Percentiles rank a stretch among this genome's conserved stretches.
These are phyloP conservation scores for Teratosphaeria epicoccoides DNA, from an alignment of 2,329 filamentous ascomycete genomes.

Conservation along the genomic window DNA sequence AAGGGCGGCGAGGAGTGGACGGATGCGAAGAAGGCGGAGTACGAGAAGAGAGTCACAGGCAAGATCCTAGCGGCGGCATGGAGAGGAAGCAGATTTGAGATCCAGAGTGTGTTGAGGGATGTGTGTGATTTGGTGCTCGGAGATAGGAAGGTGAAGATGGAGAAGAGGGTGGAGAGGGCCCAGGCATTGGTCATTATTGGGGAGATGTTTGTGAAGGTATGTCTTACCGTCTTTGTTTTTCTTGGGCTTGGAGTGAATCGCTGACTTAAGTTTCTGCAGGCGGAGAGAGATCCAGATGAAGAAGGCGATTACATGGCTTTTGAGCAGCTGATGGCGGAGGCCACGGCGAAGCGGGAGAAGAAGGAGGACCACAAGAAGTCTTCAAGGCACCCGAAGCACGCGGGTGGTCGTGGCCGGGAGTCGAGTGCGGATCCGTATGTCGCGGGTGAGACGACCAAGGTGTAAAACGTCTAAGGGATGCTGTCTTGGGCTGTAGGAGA, in stretches of 20 bases:
- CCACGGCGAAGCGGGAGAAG: constrained; percentile 84
- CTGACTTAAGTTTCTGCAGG: constrained; percentile 41
- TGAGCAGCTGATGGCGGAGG: constrained; percentile 93
- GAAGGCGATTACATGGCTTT: constrained; percentile 99
- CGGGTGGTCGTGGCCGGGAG: background rate
- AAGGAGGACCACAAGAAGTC: constrained; percentile 60
- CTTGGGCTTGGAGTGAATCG: background rate
- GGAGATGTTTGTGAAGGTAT: constrained; percentile 78
- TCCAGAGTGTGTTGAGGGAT: constrained; percentile 87
- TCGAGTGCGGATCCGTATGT: background rate
- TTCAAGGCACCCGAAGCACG: constrained; percentile 37
- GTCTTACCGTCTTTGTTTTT: constrained; percentile 12
- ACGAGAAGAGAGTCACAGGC: constrained; percentile 88
- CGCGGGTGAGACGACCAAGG: no score
- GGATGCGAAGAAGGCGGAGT: constrained; percentile 91
- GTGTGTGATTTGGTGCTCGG: constrained; percentile 85
- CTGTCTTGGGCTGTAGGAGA: no score
- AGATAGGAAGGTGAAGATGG: constrained; percentile 63
- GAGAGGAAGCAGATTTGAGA: constrained; percentile 95
- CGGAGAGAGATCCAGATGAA: constrained; percentile 81
- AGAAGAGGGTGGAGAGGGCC: constrained; percentile 83
- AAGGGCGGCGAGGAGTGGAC: constrained; percentile 95
- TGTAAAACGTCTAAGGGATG: no score
- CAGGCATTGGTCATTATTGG: constrained; percentile 82
- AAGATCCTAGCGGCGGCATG: constrained; percentile 97